A percentile compares a stretch with the other conserved stretches of the same genome.
Evolutionary conservation across 2,329 filamentous ascomycete genomes (phyloP).

Genomic region (Pseudocercospora musae): DNA sequence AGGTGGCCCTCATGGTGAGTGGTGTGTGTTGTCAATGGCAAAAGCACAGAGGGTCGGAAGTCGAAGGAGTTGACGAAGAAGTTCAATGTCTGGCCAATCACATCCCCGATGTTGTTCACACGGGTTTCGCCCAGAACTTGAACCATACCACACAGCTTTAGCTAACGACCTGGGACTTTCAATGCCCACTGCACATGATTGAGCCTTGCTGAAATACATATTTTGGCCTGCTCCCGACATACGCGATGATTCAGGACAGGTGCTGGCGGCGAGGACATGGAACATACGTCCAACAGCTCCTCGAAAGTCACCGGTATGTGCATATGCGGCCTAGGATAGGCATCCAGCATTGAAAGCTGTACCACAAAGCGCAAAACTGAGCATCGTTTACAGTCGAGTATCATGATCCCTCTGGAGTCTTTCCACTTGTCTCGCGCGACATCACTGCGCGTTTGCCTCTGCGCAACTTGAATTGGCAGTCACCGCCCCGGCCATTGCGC

Average conservation of each 20-base stretch:
- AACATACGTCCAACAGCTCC: conserved; percentile 41
- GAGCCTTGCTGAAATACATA: neutral
- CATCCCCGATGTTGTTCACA: neutral
- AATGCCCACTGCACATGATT: neutral
- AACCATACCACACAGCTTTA: neutral
- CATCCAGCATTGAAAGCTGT: neutral
- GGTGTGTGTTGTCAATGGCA: conserved; percentile 13
- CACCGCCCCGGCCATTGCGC: conserved; percentile 81
- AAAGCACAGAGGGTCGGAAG: neutral
- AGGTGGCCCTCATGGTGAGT: conserved; percentile 32
- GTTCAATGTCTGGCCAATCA: neutral
- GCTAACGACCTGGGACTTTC: too few relatives aligned
- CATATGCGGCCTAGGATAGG: neutral
- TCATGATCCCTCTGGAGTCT: conserved; percentile 87
- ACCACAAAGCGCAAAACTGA: conserved; percentile 5
- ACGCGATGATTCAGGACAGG: conserved; percentile 29
- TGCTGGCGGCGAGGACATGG: conserved; percentile 31
- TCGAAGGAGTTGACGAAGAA: neutral
- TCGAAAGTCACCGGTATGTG: conserved; percentile 50
- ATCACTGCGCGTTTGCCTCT: conserved; percentile 77
- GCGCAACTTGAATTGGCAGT: conserved; percentile 95
- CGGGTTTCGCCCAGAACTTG: neutral
- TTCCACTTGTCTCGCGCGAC: conserved; percentile 74
- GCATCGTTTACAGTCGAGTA: conserved; percentile 72
- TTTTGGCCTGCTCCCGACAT: conserved; percentile 11